These are phyloP conservation scores for Lactarius pseudohatsudake DNA, from an alignment of 768 basidiomycete species.

Conservation along the genomic window DNA sequence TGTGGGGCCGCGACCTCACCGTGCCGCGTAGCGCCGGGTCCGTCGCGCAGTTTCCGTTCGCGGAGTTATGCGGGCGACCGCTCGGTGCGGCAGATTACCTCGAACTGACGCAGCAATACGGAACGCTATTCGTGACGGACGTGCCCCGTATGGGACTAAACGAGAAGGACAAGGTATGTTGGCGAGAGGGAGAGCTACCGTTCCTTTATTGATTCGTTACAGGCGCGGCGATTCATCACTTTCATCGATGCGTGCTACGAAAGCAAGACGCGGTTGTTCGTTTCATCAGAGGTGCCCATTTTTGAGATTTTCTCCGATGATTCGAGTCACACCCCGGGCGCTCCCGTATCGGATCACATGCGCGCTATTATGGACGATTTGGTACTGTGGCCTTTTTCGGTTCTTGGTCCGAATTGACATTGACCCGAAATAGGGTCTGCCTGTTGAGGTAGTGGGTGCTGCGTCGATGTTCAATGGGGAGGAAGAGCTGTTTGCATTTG, in stretches of 20 bases:
- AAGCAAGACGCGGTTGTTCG: slow-evolving; percentile 90
- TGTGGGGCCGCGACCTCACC: slow-evolving; percentile 87
- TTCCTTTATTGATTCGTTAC: slow-evolving; percentile 3
- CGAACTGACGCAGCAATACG: slow-evolving; percentile 86
- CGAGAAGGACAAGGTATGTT: slow-evolving; percentile 77
- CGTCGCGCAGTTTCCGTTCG: slow-evolving; percentile 85
- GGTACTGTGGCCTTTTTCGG: slow-evolving; percentile 44
- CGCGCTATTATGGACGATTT: slow-evolving; percentile 93
- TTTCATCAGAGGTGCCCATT: slow-evolving; percentile 91
- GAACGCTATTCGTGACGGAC: slow-evolving; percentile 83
- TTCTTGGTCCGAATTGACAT: slow-evolving; percentile 16
- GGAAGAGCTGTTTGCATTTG: slow-evolving; percentile 97
- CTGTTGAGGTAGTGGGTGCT: slow-evolving; percentile 69
- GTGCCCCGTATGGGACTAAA: slow-evolving; percentile 86
- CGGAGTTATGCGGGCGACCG: slow-evolving; percentile 83
- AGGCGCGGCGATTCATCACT: slow-evolving; percentile 95
- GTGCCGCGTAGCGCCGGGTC: slow-evolving; percentile 78
- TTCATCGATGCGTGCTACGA: slow-evolving; percentile 98
- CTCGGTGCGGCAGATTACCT: slow-evolving; percentile 95
- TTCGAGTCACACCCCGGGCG: slow-evolving; percentile 35
- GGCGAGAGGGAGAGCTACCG: neutral
- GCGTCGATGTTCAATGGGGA: slow-evolving; percentile 95
- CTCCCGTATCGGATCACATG: slow-evolving; percentile 77
- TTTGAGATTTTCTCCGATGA: slow-evolving; percentile 87
- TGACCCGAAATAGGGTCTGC: slow-evolving; percentile 58